Percentiles rank a stretch among this genome's conserved stretches.
These are phyloP conservation scores for Triadica sebifera DNA, from an alignment of 345 rosid species.

Conservation along the genomic window DNA sequence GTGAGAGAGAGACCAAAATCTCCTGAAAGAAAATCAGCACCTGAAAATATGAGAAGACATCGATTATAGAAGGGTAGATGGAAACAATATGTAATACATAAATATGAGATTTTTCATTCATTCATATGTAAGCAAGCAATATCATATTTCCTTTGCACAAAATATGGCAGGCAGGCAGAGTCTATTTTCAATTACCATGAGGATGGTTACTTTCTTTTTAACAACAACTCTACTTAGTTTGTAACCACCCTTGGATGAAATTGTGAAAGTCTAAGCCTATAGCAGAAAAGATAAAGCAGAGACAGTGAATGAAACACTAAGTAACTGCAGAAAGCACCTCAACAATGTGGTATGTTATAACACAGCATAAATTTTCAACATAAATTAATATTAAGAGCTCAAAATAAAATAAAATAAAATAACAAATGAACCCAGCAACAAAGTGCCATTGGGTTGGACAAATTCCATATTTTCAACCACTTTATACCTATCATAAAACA, in stretches of 20 bases:
- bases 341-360: background rate
- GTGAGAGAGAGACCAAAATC: conserved; percentile 62
- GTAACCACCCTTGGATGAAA: too few species aligned
- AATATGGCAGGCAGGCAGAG: background rate
- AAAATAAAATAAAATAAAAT: too few species aligned
- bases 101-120: background rate
- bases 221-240: too few species aligned
- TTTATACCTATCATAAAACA: too few species aligned
- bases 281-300: too few species aligned
- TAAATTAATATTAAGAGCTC: too few species aligned
- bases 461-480: too few species aligned
- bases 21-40: conserved; percentile 81
- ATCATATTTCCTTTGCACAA: conserved; percentile 5
- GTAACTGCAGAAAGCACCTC: background rate
- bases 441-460: too few species aligned
- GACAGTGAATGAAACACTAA: background rate
- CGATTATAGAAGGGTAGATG: background rate
- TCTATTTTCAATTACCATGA: background rate
- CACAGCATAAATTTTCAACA: too few species aligned
- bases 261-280: too few species aligned
- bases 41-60: conserved; percentile 35
- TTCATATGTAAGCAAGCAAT: background rate
- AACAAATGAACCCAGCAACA: too few species aligned
- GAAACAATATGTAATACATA: background rate
- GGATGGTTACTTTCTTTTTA: too few species aligned